Evolutionary conservation across 306 rosid genomes (phyloP).

Genomic region (Neltuma alba): DNA sequence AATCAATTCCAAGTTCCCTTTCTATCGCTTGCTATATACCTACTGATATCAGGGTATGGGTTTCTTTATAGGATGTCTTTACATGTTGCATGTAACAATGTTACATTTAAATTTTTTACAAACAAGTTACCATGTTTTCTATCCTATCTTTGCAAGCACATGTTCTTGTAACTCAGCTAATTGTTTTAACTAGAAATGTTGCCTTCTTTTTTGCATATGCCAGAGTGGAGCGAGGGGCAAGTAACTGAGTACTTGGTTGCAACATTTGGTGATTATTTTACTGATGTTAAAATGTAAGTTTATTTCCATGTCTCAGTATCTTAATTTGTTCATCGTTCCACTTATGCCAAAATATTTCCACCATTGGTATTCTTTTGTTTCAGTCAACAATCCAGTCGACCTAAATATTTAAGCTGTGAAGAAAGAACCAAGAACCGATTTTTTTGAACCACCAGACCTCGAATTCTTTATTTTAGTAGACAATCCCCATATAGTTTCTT

Average conservation of each 20-base stretch:
- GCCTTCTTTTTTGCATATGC: constrained; percentile 35
- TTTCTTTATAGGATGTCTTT: constrained; percentile 15
- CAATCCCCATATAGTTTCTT: background rate
- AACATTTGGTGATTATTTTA: constrained; percentile 91
- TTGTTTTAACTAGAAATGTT: constrained; percentile 9
- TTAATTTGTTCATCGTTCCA: constrained; percentile 14
- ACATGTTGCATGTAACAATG: constrained; percentile 21
- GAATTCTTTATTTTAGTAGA: background rate
- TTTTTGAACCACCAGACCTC: constrained; percentile 7
- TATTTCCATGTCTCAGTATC: constrained; percentile 24
- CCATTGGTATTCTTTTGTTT: constrained; percentile 27
- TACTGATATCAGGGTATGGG: constrained; percentile 29
- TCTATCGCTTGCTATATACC: constrained; percentile 29
- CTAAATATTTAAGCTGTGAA: constrained; percentile 16
- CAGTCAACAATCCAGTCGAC: constrained; percentile 1
- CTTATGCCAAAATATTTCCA: constrained; percentile 5
- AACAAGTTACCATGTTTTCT: background rate
- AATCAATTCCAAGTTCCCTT: constrained; percentile 13
- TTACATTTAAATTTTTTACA: constrained; percentile 6
- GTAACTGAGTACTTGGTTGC: constrained; percentile 94
- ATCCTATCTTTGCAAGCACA: constrained; percentile 23
- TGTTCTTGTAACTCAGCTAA: constrained; percentile 24
- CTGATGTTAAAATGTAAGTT: constrained; percentile 93
- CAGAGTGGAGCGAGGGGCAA: constrained; percentile 96
- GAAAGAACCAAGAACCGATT: background rate